phyloP scores from a whole-genome alignment of 2,329 filamentous ascomycete genomes.

The Thelonectria olida region DNA sequence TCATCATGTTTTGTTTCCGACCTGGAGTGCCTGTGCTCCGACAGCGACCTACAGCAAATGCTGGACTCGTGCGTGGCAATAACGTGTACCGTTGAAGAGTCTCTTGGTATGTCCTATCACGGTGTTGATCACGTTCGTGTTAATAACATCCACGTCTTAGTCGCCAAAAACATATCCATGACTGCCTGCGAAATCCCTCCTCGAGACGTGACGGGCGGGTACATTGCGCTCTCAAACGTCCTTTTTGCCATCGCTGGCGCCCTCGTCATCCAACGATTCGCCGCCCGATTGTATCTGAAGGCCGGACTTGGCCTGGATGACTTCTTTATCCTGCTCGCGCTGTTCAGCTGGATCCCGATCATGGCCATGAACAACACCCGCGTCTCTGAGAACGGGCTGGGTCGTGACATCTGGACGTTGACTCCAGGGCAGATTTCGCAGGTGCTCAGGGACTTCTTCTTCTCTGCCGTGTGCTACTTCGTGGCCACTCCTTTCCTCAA shows the following conservation, averaged over 20 bases:
- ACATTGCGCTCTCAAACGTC: constrained; percentile 45
- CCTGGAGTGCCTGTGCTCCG: not conserved
- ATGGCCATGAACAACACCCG: constrained; percentile 43
- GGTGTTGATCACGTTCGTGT: not conserved
- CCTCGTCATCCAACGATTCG: constrained; percentile 54
- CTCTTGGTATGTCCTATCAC: not conserved
- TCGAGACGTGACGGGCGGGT: constrained; percentile 42
- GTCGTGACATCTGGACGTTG: constrained; percentile 62
- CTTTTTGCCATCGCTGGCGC: constrained; percentile 48
- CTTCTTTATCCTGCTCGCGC: constrained; percentile 44
- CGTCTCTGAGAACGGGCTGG: constrained; percentile 52
- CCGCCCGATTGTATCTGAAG: constrained; percentile 45
- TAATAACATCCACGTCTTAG: not conserved
- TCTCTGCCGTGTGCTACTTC: constrained; percentile 57
- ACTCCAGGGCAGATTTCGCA: constrained; percentile 49
- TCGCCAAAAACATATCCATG: constrained; percentile 38
- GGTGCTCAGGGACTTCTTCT: constrained; percentile 55
- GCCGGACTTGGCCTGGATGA: constrained; percentile 51
- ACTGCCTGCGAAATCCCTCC: constrained; percentile 40
- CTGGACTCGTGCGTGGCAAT: not conserved
- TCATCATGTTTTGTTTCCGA: not conserved
- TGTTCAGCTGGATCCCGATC: constrained; percentile 39
- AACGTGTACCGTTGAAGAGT: not conserved
- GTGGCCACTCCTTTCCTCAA: constrained; percentile 56
- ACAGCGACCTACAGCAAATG: not conserved